A percentile compares a stretch with the other conserved stretches of the same genome.
These are phyloP conservation scores for Trichoderma simmonsii DNA, from an alignment of 2,329 filamentous ascomycete species.

Conservation along the genomic window DNA sequence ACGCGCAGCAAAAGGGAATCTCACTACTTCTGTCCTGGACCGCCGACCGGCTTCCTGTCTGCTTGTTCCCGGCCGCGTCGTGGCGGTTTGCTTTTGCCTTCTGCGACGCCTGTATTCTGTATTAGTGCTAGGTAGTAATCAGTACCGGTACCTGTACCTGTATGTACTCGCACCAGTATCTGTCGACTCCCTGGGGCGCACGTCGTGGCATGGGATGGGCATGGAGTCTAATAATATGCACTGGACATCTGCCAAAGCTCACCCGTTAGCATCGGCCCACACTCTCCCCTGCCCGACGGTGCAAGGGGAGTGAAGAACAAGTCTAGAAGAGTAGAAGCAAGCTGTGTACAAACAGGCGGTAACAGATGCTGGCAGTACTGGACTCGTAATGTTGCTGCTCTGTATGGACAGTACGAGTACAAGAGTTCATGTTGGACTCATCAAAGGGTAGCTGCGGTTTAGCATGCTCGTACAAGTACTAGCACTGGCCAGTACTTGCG, in stretches of 20 bases:
- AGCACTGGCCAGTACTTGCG: neutral
- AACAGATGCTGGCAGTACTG: neutral
- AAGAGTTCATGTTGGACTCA: neutral
- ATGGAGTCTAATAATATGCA: neutral
- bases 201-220: neutral
- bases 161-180: too few relatives aligned
- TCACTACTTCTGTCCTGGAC: neutral
- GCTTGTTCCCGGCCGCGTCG: neutral
- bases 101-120: neutral
- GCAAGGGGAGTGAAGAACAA: neutral
- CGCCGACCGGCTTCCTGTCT: conserved; percentile 1
- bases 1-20: neutral
- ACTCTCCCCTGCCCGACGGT: neutral
- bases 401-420: neutral
- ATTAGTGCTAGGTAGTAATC: neutral
- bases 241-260: neutral
- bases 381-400: neutral
- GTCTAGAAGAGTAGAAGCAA: conserved; percentile 1
- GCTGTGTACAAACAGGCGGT: neutral
- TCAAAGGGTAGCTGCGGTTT: neutral
- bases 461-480: neutral
- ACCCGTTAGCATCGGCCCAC: conserved; percentile 5
- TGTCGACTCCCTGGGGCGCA: neutral
- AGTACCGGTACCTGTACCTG: neutral
- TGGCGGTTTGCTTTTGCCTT: conserved; percentile 8